Conservation (phyloP, 306 rosid genomes). For the Prunus kanzakura region DNA sequence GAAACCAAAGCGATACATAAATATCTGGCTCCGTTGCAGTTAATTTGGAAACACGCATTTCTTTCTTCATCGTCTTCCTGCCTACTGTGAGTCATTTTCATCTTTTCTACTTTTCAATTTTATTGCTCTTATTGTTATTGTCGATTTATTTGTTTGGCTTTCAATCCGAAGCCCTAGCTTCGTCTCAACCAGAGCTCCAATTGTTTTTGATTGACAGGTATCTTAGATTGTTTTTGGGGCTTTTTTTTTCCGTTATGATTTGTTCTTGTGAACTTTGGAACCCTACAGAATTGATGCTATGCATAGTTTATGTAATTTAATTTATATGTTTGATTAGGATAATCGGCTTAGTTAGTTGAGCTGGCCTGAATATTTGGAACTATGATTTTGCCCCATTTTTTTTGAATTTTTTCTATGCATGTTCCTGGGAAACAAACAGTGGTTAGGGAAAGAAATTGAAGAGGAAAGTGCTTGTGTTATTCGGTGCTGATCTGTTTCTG, state of each 20-base stretch:
- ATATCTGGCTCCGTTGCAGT: background rate
- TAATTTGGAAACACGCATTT: background rate
- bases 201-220: conserved; percentile 4
- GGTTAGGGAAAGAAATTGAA: background rate
- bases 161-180: background rate
- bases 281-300: background rate
- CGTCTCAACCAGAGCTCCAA: background rate
- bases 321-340: background rate
- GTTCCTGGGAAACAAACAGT: background rate
- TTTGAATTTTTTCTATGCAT: background rate
- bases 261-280: background rate
- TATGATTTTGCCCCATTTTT: background rate
- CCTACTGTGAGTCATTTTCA: conserved; percentile 8
- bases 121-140: background rate
- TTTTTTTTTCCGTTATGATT: background rate
- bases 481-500: background rate
- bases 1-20: background rate
- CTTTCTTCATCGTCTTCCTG: background rate
- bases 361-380: background rate
- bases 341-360: background rate
- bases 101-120: background rate
- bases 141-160: background rate
- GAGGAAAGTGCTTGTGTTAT: background rate
- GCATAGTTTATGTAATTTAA: background rate
- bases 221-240: background rate